Conservation (phyloP, 202 grass and related monocot species). For the Elaeis oleifera region DNA sequence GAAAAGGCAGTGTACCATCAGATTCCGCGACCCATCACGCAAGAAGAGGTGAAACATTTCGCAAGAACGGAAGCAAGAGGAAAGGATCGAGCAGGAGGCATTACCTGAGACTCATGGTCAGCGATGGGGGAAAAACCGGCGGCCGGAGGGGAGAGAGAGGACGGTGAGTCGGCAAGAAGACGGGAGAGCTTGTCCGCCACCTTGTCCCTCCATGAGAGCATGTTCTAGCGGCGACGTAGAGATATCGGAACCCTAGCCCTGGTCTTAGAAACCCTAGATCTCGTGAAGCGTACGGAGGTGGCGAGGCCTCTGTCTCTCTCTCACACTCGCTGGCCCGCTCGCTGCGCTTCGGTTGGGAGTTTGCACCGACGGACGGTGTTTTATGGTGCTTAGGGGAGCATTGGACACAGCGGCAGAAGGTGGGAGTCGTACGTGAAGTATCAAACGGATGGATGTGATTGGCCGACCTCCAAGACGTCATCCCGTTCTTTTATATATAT, state of each 20-base stretch:
- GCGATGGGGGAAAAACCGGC: slow-evolving; percentile 17
- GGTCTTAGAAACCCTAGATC: background rate
- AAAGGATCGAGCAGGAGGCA: background rate
- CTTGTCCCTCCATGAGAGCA: slow-evolving; percentile 84
- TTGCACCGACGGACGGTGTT: too few species aligned
- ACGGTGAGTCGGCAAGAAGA: slow-evolving; percentile 54
- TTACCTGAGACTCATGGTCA: slow-evolving; percentile 34
- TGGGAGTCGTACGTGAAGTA: too few species aligned
- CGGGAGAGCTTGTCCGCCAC: slow-evolving; percentile 56
- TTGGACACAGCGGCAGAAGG: too few species aligned
- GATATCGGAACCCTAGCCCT: slow-evolving; percentile 12
- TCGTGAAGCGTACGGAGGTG: too few species aligned
- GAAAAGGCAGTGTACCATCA: too few species aligned
- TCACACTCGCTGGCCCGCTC: too few species aligned
- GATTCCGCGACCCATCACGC: background rate
- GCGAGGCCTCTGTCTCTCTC: too few species aligned
- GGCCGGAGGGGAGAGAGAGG: slow-evolving; percentile 10
- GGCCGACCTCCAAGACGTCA: too few species aligned
- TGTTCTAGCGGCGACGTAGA: background rate
- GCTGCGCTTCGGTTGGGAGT: too few species aligned
- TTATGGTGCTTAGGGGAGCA: too few species aligned
- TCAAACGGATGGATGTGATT: too few species aligned
- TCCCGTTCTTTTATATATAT: too few species aligned
- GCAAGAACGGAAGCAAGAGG: background rate
- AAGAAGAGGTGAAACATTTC: background rate